These are phyloP conservation scores for Casuarina equisetifolia DNA, from an alignment of 306 rosid genomes.

Conservation along the genomic window DNA sequence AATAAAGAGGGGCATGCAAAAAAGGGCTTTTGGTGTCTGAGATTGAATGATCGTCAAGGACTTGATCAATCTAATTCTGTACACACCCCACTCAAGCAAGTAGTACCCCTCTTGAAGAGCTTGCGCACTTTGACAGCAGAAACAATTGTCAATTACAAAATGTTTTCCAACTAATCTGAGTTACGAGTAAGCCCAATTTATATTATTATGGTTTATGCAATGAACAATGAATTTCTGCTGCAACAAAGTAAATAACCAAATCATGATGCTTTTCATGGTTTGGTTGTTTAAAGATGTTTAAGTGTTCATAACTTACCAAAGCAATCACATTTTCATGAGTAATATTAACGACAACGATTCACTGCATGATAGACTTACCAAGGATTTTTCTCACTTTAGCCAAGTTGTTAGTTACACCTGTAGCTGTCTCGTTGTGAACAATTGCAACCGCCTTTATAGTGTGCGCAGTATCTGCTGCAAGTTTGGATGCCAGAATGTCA, in stretches of 20 bases:
- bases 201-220: not conserved
- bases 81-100: not conserved
- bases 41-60: not conserved
- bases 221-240: not conserved
- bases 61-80: not conserved
- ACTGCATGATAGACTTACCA: conserved; percentile 48
- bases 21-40: not conserved
- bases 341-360: not conserved
- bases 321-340: not conserved
- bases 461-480: conserved; percentile 74
- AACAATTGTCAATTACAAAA: not conserved
- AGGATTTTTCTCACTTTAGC: conserved; percentile 75
- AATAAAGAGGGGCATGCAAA: not conserved
- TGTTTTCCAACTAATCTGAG: not conserved
- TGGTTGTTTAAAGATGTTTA: not conserved
- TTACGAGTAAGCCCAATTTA: not conserved
- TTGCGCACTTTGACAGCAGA: not conserved
- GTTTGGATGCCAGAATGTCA: conserved; percentile 76
- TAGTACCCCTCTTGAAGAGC: not conserved
- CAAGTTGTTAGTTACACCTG: conserved; percentile 93
- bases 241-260: not conserved
- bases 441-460: conserved; percentile 94
- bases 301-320: not conserved
- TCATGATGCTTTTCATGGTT: not conserved
- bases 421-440: conserved; percentile 97